phyloP scores from a whole-genome alignment of 371 early-diverging fungal species.

The Lichtheimia corymbifera region DNA sequence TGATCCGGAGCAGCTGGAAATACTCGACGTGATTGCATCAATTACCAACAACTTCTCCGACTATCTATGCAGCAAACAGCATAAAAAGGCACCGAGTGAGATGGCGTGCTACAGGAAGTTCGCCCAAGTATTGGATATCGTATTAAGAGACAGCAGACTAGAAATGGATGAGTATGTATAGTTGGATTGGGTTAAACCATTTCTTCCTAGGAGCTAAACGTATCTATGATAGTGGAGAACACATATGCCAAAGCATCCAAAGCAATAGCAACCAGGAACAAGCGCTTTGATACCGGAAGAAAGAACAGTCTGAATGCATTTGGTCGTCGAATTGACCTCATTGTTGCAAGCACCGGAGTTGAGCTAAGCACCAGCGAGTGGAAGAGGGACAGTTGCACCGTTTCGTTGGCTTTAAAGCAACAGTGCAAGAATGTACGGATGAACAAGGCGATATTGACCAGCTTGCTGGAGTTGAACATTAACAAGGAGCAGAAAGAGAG shows the following conservation, averaged over 20 bases:
- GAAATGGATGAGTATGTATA: slow-evolving; percentile 8
- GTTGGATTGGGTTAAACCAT: background rate
- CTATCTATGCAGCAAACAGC: background rate
- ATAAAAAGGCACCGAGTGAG: slow-evolving; percentile 1
- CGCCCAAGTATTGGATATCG: slow-evolving; percentile 4
- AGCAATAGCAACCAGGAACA: background rate
- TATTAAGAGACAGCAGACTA: slow-evolving; percentile 5
- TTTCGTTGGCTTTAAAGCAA: slow-evolving; percentile 2
- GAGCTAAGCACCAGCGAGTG: slow-evolving; percentile 8
- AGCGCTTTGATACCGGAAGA: slow-evolving; percentile 3
- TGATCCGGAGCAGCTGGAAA: background rate
- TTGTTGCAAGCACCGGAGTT: background rate
- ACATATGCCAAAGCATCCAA: slow-evolving; percentile 9
- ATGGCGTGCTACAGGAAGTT: slow-evolving; percentile 6
- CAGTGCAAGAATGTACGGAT: slow-evolving; percentile 12
- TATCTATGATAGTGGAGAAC: slow-evolving; percentile 6
- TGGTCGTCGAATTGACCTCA: slow-evolving; percentile 4
- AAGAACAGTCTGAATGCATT: background rate
- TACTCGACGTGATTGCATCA: slow-evolving; percentile 1
- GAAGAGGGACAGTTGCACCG: background rate
- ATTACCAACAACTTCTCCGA: slow-evolving; percentile 8
- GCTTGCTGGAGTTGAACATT: background rate
- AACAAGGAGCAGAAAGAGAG: background rate
- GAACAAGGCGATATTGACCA: slow-evolving; percentile 11
- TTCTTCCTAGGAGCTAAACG: background rate